Conservation (phyloP, 2,329 filamentous ascomycete genomes). For the Neodidymelliopsis sp. region DNA sequence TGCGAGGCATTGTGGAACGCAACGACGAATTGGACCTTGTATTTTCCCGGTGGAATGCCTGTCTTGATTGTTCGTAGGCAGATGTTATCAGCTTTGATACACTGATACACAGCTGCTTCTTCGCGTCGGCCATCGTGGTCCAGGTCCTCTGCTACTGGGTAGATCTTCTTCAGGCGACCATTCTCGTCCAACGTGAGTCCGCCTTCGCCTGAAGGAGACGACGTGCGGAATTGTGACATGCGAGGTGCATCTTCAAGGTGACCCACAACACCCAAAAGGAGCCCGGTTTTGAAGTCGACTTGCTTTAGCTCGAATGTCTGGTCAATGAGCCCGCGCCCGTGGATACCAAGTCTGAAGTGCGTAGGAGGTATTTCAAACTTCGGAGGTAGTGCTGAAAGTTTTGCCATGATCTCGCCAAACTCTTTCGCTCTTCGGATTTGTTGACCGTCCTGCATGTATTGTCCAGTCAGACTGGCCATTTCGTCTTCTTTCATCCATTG, state of each 20-base stretch:
- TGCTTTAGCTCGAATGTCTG: slow-evolving; percentile 42
- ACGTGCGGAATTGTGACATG: slow-evolving; percentile 32
- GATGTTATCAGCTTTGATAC: slow-evolving; percentile 40
- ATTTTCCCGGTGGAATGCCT: slow-evolving; percentile 48
- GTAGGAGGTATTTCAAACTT: slow-evolving; percentile 45
- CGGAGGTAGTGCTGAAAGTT: slow-evolving; percentile 46
- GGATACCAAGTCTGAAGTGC: slow-evolving; percentile 44
- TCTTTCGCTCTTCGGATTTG: slow-evolving; percentile 40
- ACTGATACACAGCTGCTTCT: slow-evolving; percentile 48
- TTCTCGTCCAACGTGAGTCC: slow-evolving; percentile 38
- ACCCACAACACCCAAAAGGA: slow-evolving; percentile 35
- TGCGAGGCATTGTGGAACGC: slow-evolving; percentile 36
- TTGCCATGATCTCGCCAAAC: slow-evolving; percentile 47
- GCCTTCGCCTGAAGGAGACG: slow-evolving; percentile 41
- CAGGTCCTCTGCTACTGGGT: slow-evolving; percentile 46
- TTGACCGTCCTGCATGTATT: slow-evolving; percentile 49
- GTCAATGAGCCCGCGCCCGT: slow-evolving; percentile 39
- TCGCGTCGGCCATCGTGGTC: slow-evolving; percentile 46
- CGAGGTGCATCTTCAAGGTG: slow-evolving; percentile 32
- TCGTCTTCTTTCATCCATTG: slow-evolving; percentile 53
- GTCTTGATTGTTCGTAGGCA: slow-evolving; percentile 47
- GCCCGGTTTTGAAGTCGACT: slow-evolving; percentile 50
- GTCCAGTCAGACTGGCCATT: slow-evolving; percentile 49
- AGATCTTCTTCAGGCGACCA: slow-evolving; percentile 40
- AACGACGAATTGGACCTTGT: slow-evolving; percentile 48